phyloP scores from a whole-genome alignment of 2,329 filamentous ascomycete genomes.

The Ophiostoma novo-ulmi region DNA sequence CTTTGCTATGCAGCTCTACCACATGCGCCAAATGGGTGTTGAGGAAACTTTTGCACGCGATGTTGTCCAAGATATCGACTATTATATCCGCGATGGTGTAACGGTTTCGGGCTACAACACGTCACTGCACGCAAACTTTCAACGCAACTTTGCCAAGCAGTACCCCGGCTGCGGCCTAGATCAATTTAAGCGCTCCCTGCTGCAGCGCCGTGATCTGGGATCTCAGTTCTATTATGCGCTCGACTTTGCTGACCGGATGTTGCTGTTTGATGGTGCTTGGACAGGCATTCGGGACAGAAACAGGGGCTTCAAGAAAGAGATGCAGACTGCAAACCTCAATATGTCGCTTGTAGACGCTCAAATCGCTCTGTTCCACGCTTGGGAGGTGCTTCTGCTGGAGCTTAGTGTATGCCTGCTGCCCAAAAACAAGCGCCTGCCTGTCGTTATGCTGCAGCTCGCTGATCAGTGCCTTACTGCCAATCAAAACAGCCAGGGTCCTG shows the following conservation, averaged over 20 bases:
- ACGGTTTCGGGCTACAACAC: constrained; percentile 77
- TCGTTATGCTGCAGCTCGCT: constrained; percentile 62
- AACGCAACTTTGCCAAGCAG: constrained; percentile 73
- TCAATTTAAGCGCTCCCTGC: constrained; percentile 71
- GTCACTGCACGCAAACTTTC: constrained; percentile 79
- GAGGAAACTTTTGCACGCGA: constrained; percentile 60
- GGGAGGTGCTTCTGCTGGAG: constrained; percentile 83
- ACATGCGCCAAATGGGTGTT: constrained; percentile 71
- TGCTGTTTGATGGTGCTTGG: constrained; percentile 77
- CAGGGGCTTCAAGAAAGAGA: constrained; percentile 70
- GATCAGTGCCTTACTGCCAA: constrained; percentile 76
- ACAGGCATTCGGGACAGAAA: constrained; percentile 47
- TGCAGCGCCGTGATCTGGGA: constrained; percentile 64
- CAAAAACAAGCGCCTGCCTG: constrained; percentile 44
- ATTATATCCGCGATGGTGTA: constrained; percentile 71
- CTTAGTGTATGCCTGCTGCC: constrained; percentile 61
- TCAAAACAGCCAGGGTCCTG: constrained; percentile 60
- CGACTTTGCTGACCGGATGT: constrained; percentile 66
- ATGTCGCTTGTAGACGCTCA: constrained; percentile 89
- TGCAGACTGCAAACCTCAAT: constrained; percentile 83
- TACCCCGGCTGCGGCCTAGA: constrained; percentile 69
- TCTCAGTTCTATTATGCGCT: constrained; percentile 80
- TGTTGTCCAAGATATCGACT: constrained; percentile 69
- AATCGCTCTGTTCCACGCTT: constrained; percentile 77
- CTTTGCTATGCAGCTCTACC: constrained; percentile 85